Conservation (phyloP, 2,329 filamentous ascomycete genomes). For the Sarocladium strictum region DNA sequence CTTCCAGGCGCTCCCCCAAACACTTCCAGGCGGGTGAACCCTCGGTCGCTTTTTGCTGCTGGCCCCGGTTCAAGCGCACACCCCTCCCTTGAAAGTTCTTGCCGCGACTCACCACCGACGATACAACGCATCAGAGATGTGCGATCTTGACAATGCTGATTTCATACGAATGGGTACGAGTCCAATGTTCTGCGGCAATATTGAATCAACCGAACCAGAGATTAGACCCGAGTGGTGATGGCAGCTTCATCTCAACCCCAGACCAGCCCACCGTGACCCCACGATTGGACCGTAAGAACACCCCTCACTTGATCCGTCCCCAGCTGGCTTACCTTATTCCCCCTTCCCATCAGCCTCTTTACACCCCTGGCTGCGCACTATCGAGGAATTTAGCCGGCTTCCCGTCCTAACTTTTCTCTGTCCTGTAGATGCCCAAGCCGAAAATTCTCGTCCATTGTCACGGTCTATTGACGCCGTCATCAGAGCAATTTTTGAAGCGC, state of each 20-base stretch:
- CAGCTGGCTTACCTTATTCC: neutral
- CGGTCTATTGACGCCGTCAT: too few species aligned
- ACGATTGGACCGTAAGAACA: neutral
- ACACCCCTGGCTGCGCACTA: neutral
- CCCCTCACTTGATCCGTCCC: neutral
- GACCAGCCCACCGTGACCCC: neutral
- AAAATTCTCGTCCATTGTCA: neutral
- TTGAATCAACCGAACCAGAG: neutral
- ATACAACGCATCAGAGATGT: neutral
- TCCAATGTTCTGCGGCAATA: neutral
- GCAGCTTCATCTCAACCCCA: neutral
- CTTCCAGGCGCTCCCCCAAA: neutral
- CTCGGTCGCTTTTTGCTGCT: neutral
- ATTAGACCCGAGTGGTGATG: neutral
- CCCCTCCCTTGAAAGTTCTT: neutral
- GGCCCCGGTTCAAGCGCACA: neutral
- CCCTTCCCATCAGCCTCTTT: conserved; percentile 2
- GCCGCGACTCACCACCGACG: neutral
- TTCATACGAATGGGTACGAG: neutral
- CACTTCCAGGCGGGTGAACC: neutral
- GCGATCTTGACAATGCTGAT: neutral
- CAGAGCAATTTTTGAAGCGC: too few species aligned
- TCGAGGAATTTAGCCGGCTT: conserved; percentile 8
- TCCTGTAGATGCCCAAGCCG: neutral
- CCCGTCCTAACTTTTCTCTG: conserved; percentile 1